phyloP scores from a whole-genome alignment of 2,329 filamentous ascomycete species.

The Aspergillus sp. region DNA sequence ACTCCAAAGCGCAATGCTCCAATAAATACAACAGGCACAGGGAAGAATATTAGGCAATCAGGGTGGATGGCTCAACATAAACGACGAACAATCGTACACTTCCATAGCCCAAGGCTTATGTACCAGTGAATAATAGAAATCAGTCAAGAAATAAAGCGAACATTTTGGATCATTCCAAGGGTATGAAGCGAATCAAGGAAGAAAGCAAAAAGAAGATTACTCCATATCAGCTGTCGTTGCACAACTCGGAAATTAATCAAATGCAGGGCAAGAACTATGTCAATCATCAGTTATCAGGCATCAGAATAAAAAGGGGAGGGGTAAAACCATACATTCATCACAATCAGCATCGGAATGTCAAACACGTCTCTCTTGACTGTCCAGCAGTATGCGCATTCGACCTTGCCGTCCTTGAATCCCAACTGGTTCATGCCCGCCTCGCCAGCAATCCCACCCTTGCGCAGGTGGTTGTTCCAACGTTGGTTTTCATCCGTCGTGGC shows the following conservation, averaged over 20 bases:
- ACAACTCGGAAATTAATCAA: constrained; percentile 18
- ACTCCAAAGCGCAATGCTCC: too few species aligned
- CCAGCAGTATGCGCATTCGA: constrained; percentile 95
- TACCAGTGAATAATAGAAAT: too few species aligned
- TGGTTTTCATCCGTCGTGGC: constrained; percentile 44
- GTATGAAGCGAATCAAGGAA: constrained; percentile 1
- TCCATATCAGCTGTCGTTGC: background rate
- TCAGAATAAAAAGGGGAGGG: background rate
- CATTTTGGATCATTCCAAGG: background rate
- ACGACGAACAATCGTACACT: too few species aligned
- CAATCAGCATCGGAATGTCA: constrained; percentile 97
- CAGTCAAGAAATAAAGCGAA: too few species aligned
- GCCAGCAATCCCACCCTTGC: constrained; percentile 42
- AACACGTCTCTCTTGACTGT: constrained; percentile 95
- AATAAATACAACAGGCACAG: too few species aligned
- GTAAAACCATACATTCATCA: constrained; percentile 81
- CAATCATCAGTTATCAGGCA: constrained; percentile 8
- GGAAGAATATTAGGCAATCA: too few species aligned
- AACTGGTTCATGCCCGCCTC: constrained; percentile 72
- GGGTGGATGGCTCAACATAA: too few species aligned
- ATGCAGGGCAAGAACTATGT: constrained; percentile 43
- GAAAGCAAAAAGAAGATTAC: constrained; percentile 1
- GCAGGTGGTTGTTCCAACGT: constrained; percentile 38
- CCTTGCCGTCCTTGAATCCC: constrained; percentile 77
- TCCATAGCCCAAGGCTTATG: too few species aligned